Conservation (phyloP, 257 asterid genomes). For the Capsicum chinense region DNA sequence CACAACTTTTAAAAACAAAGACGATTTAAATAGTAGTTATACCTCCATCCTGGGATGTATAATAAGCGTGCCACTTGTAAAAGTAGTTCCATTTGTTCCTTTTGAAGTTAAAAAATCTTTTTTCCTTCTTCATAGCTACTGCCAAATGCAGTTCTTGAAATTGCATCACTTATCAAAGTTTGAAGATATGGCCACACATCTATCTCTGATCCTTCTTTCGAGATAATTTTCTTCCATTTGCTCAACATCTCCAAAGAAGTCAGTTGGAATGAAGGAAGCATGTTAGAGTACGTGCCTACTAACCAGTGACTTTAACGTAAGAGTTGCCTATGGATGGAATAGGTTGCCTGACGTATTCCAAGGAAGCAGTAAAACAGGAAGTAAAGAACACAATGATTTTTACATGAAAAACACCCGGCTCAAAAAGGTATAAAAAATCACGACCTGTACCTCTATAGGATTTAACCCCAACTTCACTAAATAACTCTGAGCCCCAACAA, state of each 20-base stretch:
- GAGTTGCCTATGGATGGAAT: no score
- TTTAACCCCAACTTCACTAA: no score
- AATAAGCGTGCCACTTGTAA: neutral
- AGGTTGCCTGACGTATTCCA: no score
- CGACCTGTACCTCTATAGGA: no score
- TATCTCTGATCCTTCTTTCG: conserved; percentile 9
- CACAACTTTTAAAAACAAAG: neutral
- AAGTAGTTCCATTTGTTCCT: conserved; percentile 19
- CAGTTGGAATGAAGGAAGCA: conserved; percentile 28
- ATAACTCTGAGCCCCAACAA: no score
- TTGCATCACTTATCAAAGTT: conserved; percentile 36
- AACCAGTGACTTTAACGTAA: no score
- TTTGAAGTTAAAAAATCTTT: conserved; percentile 36
- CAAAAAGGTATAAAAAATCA: no score
- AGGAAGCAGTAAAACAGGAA: no score
- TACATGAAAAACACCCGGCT: no score
- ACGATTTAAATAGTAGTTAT: neutral
- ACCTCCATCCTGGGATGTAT: conserved; percentile 36
- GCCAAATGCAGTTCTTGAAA: conserved; percentile 30
- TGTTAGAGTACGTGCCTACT: no score
- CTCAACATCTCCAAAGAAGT: conserved; percentile 24
- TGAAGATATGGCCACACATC: conserved; percentile 36
- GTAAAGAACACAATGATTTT: no score
- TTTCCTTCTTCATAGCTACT: conserved; percentile 32
- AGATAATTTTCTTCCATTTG: conserved; percentile 33